Conservation (phyloP, 73 alveolate genomes). For the Tetrahymena elliotti region DNA sequence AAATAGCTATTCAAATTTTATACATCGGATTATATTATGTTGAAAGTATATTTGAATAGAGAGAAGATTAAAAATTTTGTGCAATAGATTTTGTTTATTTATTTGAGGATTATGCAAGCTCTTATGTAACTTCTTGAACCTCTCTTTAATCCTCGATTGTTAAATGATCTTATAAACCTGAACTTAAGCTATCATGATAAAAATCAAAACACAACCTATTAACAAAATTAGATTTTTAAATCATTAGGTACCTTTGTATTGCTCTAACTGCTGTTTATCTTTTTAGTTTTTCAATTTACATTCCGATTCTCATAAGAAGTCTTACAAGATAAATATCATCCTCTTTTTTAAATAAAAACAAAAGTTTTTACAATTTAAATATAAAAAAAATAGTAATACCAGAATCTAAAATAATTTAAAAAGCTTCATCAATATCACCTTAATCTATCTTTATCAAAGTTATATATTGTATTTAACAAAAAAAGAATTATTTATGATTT, state of each 20-base stretch:
- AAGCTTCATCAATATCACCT: background rate
- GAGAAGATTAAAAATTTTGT: background rate
- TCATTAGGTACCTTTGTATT: background rate
- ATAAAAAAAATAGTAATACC: background rate
- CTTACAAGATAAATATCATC: background rate
- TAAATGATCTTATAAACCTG: background rate
- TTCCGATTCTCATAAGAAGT: background rate
- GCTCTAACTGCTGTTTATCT: background rate
- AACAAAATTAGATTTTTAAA: background rate
- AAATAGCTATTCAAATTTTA: too few species aligned
- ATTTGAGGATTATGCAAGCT: background rate
- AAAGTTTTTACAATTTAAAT: background rate
- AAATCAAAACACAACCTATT: background rate
- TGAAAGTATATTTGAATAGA: background rate
- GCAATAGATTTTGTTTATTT: background rate
- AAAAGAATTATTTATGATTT: background rate
- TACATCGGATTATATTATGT: background rate
- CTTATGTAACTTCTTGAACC: background rate
- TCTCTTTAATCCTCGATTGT: background rate
- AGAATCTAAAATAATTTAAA: background rate
- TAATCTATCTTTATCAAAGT: background rate
- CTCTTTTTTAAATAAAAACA: background rate
- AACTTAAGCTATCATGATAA: background rate
- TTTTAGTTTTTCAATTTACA: background rate
- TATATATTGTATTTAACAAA: background rate